Conservation (phyloP, 2,329 filamentous ascomycete species). For the Xylariaceae sp. region DNA sequence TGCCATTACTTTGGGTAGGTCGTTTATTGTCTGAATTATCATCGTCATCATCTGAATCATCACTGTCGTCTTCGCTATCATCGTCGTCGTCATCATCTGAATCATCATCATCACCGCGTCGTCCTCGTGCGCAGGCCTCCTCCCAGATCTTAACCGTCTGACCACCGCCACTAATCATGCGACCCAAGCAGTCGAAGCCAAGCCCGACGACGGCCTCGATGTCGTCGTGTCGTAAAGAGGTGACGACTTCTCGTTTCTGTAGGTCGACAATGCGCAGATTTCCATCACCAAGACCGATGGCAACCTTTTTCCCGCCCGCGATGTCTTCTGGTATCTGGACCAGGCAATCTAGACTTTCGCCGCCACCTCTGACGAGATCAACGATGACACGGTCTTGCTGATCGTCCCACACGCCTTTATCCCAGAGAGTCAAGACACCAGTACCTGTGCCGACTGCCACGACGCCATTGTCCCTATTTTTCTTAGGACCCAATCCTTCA, state of each 20-base stretch:
- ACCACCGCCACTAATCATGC: conserved; percentile 88
- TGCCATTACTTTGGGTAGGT: conserved; percentile 40
- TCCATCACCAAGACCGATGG: conserved; percentile 79
- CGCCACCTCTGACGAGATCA: conserved; percentile 57
- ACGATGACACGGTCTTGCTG: conserved; percentile 86
- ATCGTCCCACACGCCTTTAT: conserved; percentile 91
- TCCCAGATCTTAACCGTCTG: conserved; percentile 86
- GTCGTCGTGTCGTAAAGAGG: conserved; percentile 73
- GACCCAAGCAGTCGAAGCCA: conserved; percentile 77
- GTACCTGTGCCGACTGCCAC: conserved; percentile 71
- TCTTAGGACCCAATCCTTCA: conserved; percentile 67
- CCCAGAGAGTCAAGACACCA: conserved; percentile 88
- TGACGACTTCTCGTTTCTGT: conserved; percentile 66
- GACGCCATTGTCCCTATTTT: conserved; percentile 64
- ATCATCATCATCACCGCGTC: conserved; percentile 39
- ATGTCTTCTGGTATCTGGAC: conserved; percentile 66
- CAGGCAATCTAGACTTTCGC: conserved; percentile 78
- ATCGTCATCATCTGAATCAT: conserved; percentile 39
- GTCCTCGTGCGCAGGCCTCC: conserved; percentile 57
- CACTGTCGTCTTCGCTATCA: conserved; percentile 40
- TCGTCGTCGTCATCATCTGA: conserved; percentile 47
- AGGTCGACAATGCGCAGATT: conserved; percentile 73
- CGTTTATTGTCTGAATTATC: conserved; percentile 40
- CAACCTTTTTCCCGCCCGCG: conserved; percentile 67
- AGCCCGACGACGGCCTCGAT: conserved; percentile 79